Evolutionary conservation across 1,284 basidiomycete genomes (phyloP), one percentile per base, ranked within the genome.

Genomic region (Hypsizygus ulmarius): DNA sequence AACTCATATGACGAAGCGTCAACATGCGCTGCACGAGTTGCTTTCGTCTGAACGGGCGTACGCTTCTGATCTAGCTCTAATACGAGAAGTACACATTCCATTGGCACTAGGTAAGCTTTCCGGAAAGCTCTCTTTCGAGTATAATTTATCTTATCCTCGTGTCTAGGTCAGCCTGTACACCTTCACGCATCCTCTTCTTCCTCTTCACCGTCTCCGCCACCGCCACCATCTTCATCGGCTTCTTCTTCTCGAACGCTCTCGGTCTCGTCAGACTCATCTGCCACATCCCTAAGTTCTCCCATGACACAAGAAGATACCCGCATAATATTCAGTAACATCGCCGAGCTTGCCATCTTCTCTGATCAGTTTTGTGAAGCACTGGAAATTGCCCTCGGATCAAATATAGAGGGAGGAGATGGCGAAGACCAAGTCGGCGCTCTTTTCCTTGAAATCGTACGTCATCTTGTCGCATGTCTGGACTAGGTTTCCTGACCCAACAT

Each of bases 1-100:
- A 37, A 35, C 52, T 14, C 56, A 61, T 37, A 60, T 75, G 60
- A 71, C 88, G 14, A 95, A 93, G 69, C 82, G 94, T 19, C 77
- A 84, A 18, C 88, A 96, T 62, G 87, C 93, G 1, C 71, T 97
- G 29, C 79, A 85, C 39, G 94, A 97, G 61, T 74, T 95, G 16
- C 77, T 92, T 36, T 79, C 81, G 9, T 93, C 91, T 15, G 94
- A 97, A 64, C 75, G 87, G 21, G 84, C 88, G 0, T 96, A 96
- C 66, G 90, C 93, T 1, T 85, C 82, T 8, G 94, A 97, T 71
- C 75, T 97, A 15, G 85, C 86, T 2, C 74, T 97, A 41, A 82
- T 97, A 45, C 77, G 87, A 39, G 88, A 93, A 57, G 80, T 95
- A 21, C 91, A 94, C 63, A 81, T 93, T 38, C 87, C 87, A 7